Base-by-base conservation (phyloP, 345 rosid species). In the Rhizophora apiculata region DNA sequence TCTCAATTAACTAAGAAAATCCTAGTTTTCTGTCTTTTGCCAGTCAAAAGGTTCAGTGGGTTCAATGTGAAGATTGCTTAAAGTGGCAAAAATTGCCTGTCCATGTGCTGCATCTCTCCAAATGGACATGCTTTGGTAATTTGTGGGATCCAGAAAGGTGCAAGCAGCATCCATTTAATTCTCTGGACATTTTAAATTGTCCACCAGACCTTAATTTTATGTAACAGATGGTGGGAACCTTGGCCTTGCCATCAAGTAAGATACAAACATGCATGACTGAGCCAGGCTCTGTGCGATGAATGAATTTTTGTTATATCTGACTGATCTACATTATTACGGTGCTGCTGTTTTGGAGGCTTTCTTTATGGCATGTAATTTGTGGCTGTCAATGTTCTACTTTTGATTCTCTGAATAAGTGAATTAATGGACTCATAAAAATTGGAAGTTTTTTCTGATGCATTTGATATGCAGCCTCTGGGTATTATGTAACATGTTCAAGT, bases 111-210 rank as follows among this genome's bases (percentile, higher is more conserved):
- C 90, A 87, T 85, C 89, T 90, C n/a, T 79, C 80, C 72, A 87
- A 74, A 70, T 89, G 92, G 92, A 85, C 85, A 21, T 89, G 96
- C 79, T 72, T 82, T 26, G 70, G 76, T 29, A 89, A 87, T 71
- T 54, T 78, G 34, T 87, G 92, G 96, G 90, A 89, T 75, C 84
- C 78, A 63, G 87, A 85, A 79, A 89, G 90, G 96, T 87, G 81
- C 18, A 64, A 19, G 22, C 48, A 24, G 39, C 60, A 51, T 55
- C 63, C 46, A 54, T 26, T 54, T 54, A 4, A 46, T 65, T 21
- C 55, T 64, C 29, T n/a, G 7, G 32, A 19, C 31, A 2, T 20
- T 54, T 18, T 60, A 34, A 34, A 6, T 34, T 8, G 1, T 34
- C 37, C 37, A 34, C 37, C 9, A 34, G 37, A 34, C 9, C 37